Conservation (phyloP, 169 alveolate genomes). For the Cystoisospora suis region DNA sequence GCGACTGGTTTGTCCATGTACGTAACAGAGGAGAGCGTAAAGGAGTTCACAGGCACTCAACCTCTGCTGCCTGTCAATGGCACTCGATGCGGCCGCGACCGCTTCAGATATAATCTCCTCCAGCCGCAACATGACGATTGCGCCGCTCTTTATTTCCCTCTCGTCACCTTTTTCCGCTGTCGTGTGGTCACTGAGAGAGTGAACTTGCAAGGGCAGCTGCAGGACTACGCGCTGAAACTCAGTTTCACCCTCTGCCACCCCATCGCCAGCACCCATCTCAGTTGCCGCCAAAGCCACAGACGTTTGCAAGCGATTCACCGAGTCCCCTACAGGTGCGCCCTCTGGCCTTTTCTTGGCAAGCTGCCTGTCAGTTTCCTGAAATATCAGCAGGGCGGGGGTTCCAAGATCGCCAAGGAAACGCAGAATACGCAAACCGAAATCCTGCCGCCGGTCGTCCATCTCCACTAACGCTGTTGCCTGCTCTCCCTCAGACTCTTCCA, state of each 20-base stretch:
- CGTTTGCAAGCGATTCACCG: no score
- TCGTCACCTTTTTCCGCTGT: neutral
- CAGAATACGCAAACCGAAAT: neutral
- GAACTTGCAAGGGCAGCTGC: no score
- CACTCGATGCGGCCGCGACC: neutral
- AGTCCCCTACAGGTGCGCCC: no score
- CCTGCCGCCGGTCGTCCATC: no score
- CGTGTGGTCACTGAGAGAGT: neutral
- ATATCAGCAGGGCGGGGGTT: neutral
- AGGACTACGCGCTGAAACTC: no score
- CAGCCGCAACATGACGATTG: constrained; percentile 4
- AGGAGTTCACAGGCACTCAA: constrained; percentile 3
- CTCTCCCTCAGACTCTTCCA: no score
- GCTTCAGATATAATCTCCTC: neutral
- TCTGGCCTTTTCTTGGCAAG: neutral
- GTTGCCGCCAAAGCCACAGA: no score
- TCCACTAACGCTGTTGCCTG: no score
- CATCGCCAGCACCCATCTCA: no score
- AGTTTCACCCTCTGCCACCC: no score
- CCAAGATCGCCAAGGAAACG: neutral
- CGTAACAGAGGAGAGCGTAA: neutral
- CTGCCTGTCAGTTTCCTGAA: neutral
- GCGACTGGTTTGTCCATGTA: neutral
- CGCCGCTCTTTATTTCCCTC: neutral
- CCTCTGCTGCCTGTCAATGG: constrained; percentile 5